Percentiles rank a stretch among this genome's conserved stretches.
Evolutionary conservation across 768 basidiomycete genomes (phyloP).

Genomic region (Leccinum uliginosum): DNA sequence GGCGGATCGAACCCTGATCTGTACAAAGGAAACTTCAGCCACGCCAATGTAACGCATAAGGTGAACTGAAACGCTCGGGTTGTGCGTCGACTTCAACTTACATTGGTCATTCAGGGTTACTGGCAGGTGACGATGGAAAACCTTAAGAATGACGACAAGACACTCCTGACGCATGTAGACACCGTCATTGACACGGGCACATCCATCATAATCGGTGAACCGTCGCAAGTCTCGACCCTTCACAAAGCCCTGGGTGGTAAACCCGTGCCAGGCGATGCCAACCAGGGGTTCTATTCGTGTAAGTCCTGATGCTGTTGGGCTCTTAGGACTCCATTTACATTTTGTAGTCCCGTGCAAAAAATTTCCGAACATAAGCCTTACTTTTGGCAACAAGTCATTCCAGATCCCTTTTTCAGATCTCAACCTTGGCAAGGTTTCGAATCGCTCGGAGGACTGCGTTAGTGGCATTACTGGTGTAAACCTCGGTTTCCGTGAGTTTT

Average conservation of each 20-base stretch:
- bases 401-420: not conserved
- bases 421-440: not conserved
- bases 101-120: not conserved
- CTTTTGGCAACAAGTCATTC: not conserved
- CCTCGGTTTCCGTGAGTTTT: not conserved
- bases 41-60: not conserved
- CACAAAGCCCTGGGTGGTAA: not conserved
- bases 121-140: not conserved
- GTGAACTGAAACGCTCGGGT: not conserved
- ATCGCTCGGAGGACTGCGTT: not conserved
- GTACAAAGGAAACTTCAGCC: not conserved
- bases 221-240: not conserved
- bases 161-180: not conserved
- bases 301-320: not conserved
- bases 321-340: not conserved
- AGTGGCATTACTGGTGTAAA: not conserved
- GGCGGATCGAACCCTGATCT: not conserved
- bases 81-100: not conserved
- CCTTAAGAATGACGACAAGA: not conserved
- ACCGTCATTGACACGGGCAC: not conserved
- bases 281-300: not conserved
- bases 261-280: not conserved
- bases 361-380: not conserved
- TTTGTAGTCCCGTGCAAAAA: not conserved
- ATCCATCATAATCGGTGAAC: not conserved